Conservation (phyloP, 164 flowering plant species). For the Berberis vulgaris region DNA sequence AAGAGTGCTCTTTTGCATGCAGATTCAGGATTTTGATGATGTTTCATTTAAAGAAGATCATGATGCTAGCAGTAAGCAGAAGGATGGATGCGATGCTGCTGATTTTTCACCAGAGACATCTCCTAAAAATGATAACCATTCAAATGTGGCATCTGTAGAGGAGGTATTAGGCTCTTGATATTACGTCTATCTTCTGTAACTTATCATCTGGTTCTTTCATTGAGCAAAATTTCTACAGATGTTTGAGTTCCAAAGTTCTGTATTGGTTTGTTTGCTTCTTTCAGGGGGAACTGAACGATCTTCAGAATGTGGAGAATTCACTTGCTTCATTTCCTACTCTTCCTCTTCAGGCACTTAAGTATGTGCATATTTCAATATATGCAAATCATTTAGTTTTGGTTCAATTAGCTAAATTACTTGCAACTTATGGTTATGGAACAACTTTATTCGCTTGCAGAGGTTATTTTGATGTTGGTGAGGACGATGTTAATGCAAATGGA, state of each 20-base stretch:
- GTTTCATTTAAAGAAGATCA: constrained; percentile 37
- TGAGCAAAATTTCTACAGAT: neutral
- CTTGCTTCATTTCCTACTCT: constrained; percentile 79
- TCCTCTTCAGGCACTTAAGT: constrained; percentile 94
- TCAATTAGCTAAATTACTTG: neutral
- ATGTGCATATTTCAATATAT: constrained; percentile 15
- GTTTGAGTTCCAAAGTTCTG: neutral
- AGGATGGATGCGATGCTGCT: constrained; percentile 22
- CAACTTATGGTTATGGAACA: neutral
- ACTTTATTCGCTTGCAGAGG: constrained; percentile 37
- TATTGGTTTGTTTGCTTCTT: constrained; percentile 2
- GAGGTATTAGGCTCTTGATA: constrained; percentile 30
- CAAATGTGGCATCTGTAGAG: constrained; percentile 10
- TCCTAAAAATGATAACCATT: constrained; percentile 25
- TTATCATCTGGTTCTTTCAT: no score
- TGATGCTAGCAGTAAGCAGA: constrained; percentile 25
- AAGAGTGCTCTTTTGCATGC: constrained; percentile 14
- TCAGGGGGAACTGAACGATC: constrained; percentile 54
- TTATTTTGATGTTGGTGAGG: constrained; percentile 72
- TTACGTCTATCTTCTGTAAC: no score
- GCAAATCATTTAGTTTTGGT: neutral
- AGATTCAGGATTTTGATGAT: constrained; percentile 72
- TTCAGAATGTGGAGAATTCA: constrained; percentile 54
- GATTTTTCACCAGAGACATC: constrained; percentile 27
- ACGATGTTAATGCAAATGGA: constrained; percentile 40